Evolutionary conservation across 164 flowering plant genomes (phyloP).

Genomic region (Stephania japonica): DNA sequence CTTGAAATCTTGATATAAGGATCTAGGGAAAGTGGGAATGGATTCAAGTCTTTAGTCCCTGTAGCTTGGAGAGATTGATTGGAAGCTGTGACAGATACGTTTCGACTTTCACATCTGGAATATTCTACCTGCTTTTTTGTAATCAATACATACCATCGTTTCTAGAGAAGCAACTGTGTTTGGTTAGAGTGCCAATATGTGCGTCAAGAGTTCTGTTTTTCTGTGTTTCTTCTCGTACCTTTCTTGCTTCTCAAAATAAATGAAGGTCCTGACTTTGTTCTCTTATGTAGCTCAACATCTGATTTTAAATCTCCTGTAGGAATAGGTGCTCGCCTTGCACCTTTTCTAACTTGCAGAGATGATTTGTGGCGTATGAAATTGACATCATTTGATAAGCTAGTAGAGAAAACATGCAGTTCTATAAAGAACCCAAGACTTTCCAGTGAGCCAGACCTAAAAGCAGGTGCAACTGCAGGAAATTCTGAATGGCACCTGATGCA

Average conservation of each 20-base stretch:
- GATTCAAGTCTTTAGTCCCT: too few species aligned
- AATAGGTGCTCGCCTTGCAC: conserved; percentile 39
- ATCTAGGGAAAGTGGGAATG: too few species aligned
- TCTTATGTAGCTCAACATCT: conserved; percentile 34
- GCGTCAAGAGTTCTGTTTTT: not conserved
- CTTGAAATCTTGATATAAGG: too few species aligned
- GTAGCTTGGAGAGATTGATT: too few species aligned
- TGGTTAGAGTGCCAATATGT: not conserved
- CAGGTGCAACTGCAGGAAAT: conserved; percentile 47
- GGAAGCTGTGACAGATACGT: too few species aligned
- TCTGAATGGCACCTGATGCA: conserved; percentile 97
- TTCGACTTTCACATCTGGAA: not conserved
- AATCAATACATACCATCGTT: not conserved
- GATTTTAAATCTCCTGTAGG: conserved; percentile 28
- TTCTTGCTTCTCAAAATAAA: not conserved
- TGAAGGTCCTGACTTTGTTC: not conserved
- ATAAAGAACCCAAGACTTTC: conserved; percentile 80
- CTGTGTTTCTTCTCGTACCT: not conserved
- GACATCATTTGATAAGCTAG: conserved; percentile 83
- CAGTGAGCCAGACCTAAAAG: conserved; percentile 65
- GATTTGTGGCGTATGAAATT: conserved; percentile 76
- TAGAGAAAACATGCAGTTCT: conserved; percentile 73
- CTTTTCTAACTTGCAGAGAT: conserved; percentile 83
- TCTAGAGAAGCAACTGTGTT: not conserved
- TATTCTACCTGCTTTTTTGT: not conserved